Conservation (phyloP, 257 asterid species). For the Henckelia pumila region DNA sequence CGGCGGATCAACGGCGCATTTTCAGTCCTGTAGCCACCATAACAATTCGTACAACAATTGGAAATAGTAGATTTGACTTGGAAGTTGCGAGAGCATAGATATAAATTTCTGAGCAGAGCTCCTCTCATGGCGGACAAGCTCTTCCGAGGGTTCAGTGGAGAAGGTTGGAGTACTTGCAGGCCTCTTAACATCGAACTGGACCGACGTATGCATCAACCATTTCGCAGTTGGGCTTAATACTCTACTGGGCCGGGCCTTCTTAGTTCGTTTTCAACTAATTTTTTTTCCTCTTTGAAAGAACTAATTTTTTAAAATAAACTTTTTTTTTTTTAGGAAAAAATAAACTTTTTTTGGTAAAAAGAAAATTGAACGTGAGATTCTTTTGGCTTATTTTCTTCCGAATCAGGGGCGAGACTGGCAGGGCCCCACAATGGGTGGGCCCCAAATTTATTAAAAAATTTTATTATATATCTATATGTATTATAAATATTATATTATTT, state of each 20-base stretch:
- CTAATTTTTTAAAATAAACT: too few relatives aligned
- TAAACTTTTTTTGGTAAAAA: too few relatives aligned
- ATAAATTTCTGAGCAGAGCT: conserved; percentile 41
- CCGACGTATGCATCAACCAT: neutral
- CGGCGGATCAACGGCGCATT: conserved; percentile 24
- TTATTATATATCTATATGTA: too few relatives aligned
- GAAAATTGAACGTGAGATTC: too few relatives aligned
- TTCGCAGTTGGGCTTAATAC: neutral
- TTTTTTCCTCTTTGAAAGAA: too few relatives aligned
- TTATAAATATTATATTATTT: too few relatives aligned
- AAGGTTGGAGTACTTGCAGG: neutral
- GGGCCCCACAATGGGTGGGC: too few relatives aligned
- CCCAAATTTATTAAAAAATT: too few relatives aligned
- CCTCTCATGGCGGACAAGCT: conserved; percentile 49
- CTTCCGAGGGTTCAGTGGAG: neutral
- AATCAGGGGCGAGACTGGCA: too few relatives aligned
- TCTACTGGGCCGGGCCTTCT: neutral
- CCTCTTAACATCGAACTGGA: neutral
- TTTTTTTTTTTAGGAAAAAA: too few relatives aligned
- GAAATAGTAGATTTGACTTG: conserved; percentile 16
- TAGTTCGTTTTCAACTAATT: too few relatives aligned
- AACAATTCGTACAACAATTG: conserved; percentile 1
- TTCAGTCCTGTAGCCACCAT: neutral
- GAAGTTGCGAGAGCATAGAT: conserved; percentile 34
- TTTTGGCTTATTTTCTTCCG: too few relatives aligned